These are phyloP conservation scores for Nakataea oryzae DNA, from an alignment of 2,329 filamentous ascomycete genomes.

Conservation along the genomic window DNA sequence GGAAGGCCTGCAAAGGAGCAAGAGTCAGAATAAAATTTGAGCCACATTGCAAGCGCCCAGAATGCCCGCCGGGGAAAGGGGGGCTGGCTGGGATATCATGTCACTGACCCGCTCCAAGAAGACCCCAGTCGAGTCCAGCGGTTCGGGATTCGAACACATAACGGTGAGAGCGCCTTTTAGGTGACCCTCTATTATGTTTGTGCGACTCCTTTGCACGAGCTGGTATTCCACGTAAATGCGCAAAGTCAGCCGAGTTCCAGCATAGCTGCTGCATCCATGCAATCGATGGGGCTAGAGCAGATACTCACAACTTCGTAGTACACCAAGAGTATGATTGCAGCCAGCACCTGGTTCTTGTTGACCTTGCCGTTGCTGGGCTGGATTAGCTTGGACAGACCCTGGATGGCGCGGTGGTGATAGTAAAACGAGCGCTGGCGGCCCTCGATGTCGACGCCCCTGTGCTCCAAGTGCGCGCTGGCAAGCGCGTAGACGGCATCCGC, in stretches of 20 bases:
- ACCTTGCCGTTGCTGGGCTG: slow-evolving; percentile 30
- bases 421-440: slow-evolving; percentile 44
- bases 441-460: slow-evolving; percentile 33
- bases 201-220: slow-evolving; percentile 49
- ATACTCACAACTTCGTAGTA: slow-evolving; percentile 52
- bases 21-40: background rate
- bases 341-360: slow-evolving; percentile 46
- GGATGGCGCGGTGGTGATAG: slow-evolving; percentile 50
- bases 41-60: too few species aligned
- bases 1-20: slow-evolving; percentile 39
- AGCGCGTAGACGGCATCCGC: slow-evolving; percentile 80
- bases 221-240: slow-evolving; percentile 17
- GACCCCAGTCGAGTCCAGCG: slow-evolving; percentile 37
- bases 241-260: background rate
- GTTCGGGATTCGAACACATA: slow-evolving; percentile 36
- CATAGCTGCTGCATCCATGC: background rate
- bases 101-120: slow-evolving; percentile 47
- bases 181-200: slow-evolving; percentile 50
- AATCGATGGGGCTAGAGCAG: background rate
- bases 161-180: slow-evolving; percentile 52
- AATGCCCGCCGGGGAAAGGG: background rate
- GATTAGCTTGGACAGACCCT: slow-evolving; percentile 46
- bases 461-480: slow-evolving; percentile 74
- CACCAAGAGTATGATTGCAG: slow-evolving; percentile 49
- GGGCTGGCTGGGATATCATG: background rate